Conservation (phyloP, 345 rosid species). For the Anacardium occidentale region DNA sequence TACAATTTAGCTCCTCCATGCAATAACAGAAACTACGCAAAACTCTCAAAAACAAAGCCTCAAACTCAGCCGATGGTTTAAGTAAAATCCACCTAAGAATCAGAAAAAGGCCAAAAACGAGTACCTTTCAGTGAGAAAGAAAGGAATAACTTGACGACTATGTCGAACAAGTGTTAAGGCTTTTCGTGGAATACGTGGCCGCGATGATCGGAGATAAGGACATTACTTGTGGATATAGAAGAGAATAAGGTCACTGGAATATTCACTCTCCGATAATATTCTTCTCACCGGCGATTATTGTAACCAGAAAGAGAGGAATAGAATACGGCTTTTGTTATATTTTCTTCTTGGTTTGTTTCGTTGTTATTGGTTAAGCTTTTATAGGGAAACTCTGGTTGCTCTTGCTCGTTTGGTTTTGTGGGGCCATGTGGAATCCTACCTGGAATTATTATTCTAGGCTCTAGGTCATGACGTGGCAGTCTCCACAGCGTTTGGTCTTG, state of each 20-base stretch:
- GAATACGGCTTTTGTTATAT: not conserved
- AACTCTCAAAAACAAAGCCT: conserved; percentile 14
- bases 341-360: conserved; percentile 18
- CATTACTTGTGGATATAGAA: conserved; percentile 35
- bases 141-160: conserved; percentile 26
- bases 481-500: too few species aligned
- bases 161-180: conserved; percentile 17
- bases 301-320: not conserved
- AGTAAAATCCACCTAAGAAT: not conserved
- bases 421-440: conserved; percentile 11
- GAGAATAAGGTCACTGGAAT: conserved; percentile 29
- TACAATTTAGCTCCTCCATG: conserved; percentile 4
- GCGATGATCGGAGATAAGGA: conserved; percentile 59
- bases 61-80: conserved; percentile 10
- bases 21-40: conserved; percentile 13
- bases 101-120: conserved; percentile 5
- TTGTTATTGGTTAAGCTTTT: conserved; percentile 30
- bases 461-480: not conserved
- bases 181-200: conserved; percentile 70
- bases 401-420: conserved; percentile 43
- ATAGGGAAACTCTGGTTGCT: conserved; percentile 35
- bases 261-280: conserved; percentile 53
- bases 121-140: conserved; percentile 26
- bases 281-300: conserved; percentile 29
- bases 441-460: conserved; percentile 9